A percentile compares a stretch with the other conserved stretches of the same genome.
phyloP scores from a whole-genome alignment of 495 filamentous ascomycete species.

The Xylaria intraflava region DNA sequence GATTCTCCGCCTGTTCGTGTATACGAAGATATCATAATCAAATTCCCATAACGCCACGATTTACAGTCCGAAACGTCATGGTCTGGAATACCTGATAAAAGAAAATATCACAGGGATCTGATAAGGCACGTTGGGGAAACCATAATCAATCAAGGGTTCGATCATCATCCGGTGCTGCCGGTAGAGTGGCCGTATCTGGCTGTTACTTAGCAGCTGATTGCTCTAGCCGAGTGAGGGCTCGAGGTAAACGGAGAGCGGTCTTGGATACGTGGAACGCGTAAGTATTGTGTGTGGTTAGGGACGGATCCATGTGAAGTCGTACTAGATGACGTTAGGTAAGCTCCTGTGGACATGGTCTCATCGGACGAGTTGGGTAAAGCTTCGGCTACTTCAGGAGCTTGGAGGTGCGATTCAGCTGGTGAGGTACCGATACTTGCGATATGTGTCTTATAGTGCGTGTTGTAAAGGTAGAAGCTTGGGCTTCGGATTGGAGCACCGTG shows the following conservation, averaged over 20 bases:
- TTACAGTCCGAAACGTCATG: conserved; percentile 19
- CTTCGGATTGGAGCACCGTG: conserved; percentile 33
- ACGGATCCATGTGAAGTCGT: conserved; percentile 31
- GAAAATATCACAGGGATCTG: conserved; percentile 3
- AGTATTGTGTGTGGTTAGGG: conserved; percentile 24
- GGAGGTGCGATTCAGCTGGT: conserved; percentile 26
- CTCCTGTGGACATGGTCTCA: conserved; percentile 19
- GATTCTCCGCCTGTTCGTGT: conserved; percentile 14
- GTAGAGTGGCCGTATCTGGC: too few species aligned
- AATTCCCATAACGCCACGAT: conserved; percentile 18
- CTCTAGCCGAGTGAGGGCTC: conserved; percentile 36
- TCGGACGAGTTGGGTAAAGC: conserved; percentile 13
- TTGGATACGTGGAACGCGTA: conserved; percentile 23
- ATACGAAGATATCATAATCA: conserved; percentile 22
- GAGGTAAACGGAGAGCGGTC: conserved; percentile 36
- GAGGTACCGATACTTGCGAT: conserved; percentile 24
- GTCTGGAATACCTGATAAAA: conserved; percentile 7
- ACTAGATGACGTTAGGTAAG: conserved; percentile 30
- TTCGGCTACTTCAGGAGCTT: conserved; percentile 13
- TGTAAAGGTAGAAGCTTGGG: conserved; percentile 24
- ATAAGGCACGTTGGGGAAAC: not conserved
- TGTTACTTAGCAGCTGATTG: conserved; percentile 24
- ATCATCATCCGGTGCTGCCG: too few species aligned
- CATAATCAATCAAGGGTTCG: not conserved
- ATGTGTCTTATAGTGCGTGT: conserved; percentile 19